phyloP scores from a whole-genome alignment of 805 yeast genomes.

The Starmerella bombi region DNA sequence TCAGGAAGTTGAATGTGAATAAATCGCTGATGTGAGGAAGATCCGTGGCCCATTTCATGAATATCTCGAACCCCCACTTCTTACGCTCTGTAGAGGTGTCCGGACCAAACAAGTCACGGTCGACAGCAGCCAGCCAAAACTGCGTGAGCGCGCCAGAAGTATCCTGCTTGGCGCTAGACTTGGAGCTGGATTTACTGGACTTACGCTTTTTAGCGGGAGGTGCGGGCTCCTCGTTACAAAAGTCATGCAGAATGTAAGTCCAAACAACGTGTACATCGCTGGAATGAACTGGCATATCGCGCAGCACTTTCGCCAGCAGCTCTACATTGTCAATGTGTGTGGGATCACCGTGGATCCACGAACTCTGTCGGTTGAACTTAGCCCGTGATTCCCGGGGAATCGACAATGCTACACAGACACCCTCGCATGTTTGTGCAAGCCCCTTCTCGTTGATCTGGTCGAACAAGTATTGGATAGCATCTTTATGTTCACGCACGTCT shows the following conservation, averaged over 20 bases:
- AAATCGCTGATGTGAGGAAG: slow-evolving; percentile 18
- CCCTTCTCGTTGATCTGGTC: slow-evolving; percentile 37
- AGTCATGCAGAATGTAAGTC: slow-evolving; percentile 35
- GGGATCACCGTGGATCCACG: slow-evolving; percentile 68
- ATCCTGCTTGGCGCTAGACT: slow-evolving; percentile 8
- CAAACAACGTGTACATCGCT: slow-evolving; percentile 24
- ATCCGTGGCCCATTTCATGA: slow-evolving; percentile 36
- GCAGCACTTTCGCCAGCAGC: slow-evolving; percentile 45
- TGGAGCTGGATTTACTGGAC: slow-evolving; percentile 16
- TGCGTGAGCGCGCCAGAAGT: slow-evolving; percentile 36
- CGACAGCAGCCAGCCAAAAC: slow-evolving; percentile 70
- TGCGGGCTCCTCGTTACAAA: slow-evolving; percentile 10
- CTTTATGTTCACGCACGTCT: slow-evolving; percentile 1
- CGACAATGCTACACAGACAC: slow-evolving; percentile 55
- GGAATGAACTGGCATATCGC: slow-evolving; percentile 29
- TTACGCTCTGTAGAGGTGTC: slow-evolving; percentile 77
- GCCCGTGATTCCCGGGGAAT: slow-evolving; percentile 29
- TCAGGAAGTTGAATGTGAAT: slow-evolving; percentile 21
- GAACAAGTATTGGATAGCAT: slow-evolving; percentile 27
- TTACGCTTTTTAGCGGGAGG: slow-evolving; percentile 31
- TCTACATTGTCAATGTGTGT: slow-evolving; percentile 55
- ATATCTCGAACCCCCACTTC: slow-evolving; percentile 70
- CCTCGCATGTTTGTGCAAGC: slow-evolving; percentile 61
- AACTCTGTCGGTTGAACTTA: slow-evolving; percentile 15
- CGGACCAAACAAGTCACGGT: slow-evolving; percentile 63